These are phyloP conservation scores for Zoysia japonica DNA, from an alignment of 176 grass and related monocot species.

Conservation along the genomic window DNA sequence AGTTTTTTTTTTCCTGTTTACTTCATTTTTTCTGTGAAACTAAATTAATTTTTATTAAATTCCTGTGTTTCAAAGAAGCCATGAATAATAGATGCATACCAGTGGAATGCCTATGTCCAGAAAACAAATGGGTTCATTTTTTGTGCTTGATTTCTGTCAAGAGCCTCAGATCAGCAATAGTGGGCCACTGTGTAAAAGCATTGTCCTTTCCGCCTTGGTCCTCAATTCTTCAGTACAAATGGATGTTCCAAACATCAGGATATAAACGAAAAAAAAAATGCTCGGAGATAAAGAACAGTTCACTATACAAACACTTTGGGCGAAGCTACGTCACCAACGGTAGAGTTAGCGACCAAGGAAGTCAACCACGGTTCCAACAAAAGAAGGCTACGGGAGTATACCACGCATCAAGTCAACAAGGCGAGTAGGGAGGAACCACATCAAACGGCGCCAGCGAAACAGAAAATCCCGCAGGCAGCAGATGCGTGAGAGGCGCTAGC, in stretches of 20 bases:
- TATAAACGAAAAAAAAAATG: background rate
- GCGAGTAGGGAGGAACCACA: background rate
- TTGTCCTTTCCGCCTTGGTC: too few species aligned
- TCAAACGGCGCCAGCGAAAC: slow-evolving; percentile 16
- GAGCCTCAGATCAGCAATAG: too few species aligned
- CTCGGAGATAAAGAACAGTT: background rate
- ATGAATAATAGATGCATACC: too few species aligned
- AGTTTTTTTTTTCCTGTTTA: too few species aligned
- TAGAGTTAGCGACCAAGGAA: background rate
- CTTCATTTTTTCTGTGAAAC: too few species aligned
- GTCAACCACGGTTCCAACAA: background rate
- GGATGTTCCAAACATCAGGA: background rate
- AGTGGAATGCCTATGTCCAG: too few species aligned
- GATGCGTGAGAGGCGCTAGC: background rate
- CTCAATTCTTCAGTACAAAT: too few species aligned
- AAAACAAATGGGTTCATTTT: too few species aligned
- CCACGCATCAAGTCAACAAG: background rate
- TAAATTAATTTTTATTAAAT: too few species aligned
- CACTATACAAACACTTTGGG: slow-evolving; percentile 31
- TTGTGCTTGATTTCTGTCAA: too few species aligned
- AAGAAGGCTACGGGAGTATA: background rate
- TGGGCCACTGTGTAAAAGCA: too few species aligned
- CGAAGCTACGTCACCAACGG: slow-evolving; percentile 33
- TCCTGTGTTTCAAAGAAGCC: too few species aligned
- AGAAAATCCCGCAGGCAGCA: background rate